These are phyloP conservation scores for Skeletonema menzelii DNA, from an alignment of 108 stramenopile genomes.

Conservation along the genomic window DNA sequence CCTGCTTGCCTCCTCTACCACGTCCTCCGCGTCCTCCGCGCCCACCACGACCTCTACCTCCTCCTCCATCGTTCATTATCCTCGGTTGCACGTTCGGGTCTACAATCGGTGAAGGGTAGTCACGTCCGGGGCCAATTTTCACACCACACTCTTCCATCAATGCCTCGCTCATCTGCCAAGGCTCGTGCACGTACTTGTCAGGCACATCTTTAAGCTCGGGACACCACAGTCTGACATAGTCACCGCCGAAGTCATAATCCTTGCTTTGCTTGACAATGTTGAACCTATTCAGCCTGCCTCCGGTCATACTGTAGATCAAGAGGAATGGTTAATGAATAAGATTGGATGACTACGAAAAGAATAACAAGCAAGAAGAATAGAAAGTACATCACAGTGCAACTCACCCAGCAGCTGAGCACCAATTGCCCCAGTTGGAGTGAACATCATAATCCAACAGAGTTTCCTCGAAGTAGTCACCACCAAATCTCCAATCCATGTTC, in stretches of 20 bases:
- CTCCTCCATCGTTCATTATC: conserved; percentile 34
- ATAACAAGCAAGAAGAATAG: neutral
- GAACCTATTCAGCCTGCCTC: conserved; percentile 91
- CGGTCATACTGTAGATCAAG: conserved; percentile 77
- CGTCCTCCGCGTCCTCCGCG: conserved; percentile 15
- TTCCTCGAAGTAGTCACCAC: conserved; percentile 94
- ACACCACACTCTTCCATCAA: conserved; percentile 75
- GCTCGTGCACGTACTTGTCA: conserved; percentile 74
- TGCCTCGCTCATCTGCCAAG: conserved; percentile 88
- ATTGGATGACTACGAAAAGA: neutral
- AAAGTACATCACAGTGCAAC: neutral
- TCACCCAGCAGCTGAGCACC: conserved; percentile 64
- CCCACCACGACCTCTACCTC: conserved; percentile 32
- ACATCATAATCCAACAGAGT: conserved; percentile 94
- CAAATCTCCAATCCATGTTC: conserved; percentile 95
- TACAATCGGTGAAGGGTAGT: conserved; percentile 83
- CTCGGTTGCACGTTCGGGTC: conserved; percentile 52
- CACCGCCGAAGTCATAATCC: conserved; percentile 94
- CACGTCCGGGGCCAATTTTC: conserved; percentile 63
- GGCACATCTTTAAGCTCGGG: conserved; percentile 90
- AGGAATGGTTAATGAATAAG: neutral
- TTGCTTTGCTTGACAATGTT: conserved; percentile 95
- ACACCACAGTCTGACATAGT: conserved; percentile 94
- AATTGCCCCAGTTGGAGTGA: conserved; percentile 95
- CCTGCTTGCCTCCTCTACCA: conserved; percentile 27